Conservation (phyloP, 2,329 filamentous ascomycete species). For the Monilinia polystroma region DNA sequence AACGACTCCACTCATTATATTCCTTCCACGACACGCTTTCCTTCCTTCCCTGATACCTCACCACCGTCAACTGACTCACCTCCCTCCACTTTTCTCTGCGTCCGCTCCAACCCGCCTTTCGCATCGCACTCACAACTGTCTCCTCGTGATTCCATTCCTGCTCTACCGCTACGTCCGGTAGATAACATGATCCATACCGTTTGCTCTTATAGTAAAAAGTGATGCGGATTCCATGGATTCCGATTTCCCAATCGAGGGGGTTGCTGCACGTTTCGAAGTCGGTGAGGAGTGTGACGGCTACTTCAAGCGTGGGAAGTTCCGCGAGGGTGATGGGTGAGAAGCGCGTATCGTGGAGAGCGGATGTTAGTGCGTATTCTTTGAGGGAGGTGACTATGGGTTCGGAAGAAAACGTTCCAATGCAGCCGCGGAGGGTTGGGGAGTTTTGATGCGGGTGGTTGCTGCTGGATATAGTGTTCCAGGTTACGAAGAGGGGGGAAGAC, state of each 20-base stretch:
- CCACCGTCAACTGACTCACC: conserved; percentile 65
- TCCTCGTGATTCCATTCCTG: conserved; percentile 96
- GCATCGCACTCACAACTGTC: conserved; percentile 83
- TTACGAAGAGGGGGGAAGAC: conserved; percentile 75
- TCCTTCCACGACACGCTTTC: conserved; percentile 67
- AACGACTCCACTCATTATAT: conserved; percentile 77
- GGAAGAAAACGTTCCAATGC: conserved; percentile 90
- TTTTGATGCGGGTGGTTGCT: conserved; percentile 26
- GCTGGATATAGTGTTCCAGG: conserved; percentile 72
- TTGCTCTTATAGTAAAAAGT: conserved; percentile 73
- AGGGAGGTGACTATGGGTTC: conserved; percentile 73
- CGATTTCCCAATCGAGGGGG: conserved; percentile 81
- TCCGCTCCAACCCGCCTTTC: conserved; percentile 90
- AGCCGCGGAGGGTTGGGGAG: conserved; percentile 69
- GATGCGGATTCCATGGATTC: conserved; percentile 83
- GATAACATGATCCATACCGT: conserved; percentile 81
- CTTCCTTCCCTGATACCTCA: conserved; percentile 85
- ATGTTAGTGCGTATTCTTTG: conserved; percentile 77
- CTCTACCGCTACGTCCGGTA: conserved; percentile 87
- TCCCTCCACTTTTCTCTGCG: conserved; percentile 67
- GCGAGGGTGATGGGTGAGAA: conserved; percentile 55
- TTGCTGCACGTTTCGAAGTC: conserved; percentile 76
- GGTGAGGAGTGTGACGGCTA: conserved; percentile 77
- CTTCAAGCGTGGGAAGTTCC: conserved; percentile 60
- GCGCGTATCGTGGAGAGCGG: conserved; percentile 63